These are phyloP conservation scores for Tricholoma bakamatsutake DNA, from an alignment of 768 basidiomycete species.

Conservation along the genomic window DNA sequence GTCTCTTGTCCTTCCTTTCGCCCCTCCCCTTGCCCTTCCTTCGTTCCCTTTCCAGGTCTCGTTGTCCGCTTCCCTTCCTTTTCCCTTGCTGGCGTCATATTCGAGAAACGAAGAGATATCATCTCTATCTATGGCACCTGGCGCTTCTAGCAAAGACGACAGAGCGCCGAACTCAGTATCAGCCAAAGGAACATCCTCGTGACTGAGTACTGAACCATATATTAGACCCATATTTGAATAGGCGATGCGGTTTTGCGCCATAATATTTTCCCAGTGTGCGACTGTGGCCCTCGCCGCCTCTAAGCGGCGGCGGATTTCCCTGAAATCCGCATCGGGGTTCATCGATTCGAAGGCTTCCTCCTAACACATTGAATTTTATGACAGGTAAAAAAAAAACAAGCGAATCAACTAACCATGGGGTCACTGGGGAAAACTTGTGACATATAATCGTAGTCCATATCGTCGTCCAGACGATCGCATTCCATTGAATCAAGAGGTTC, in stretches of 20 bases:
- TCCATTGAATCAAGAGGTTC: background rate
- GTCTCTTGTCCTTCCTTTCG: background rate
- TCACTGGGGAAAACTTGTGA: background rate
- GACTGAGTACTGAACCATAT: background rate
- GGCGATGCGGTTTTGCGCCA: background rate
- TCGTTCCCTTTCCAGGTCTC: background rate
- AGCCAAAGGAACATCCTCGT: background rate
- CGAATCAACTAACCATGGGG: background rate
- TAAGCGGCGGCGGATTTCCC: background rate
- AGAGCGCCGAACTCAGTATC: background rate
- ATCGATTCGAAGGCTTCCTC: background rate
- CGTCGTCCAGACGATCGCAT: background rate
- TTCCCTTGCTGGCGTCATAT: background rate
- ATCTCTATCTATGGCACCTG: background rate
- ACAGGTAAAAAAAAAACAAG: background rate
- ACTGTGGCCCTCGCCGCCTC: too few species aligned
- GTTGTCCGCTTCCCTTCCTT: background rate
- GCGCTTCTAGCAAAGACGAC: background rate
- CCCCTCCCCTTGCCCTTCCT: background rate
- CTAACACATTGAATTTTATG: conserved; percentile 5
- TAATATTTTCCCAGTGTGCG: background rate
- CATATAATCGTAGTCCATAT: background rate
- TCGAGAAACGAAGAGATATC: background rate
- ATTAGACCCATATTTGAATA: background rate
- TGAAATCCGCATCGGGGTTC: background rate